phyloP scores from a whole-genome alignment of 768 basidiomycete genomes.

The Suillus placidus region DNA sequence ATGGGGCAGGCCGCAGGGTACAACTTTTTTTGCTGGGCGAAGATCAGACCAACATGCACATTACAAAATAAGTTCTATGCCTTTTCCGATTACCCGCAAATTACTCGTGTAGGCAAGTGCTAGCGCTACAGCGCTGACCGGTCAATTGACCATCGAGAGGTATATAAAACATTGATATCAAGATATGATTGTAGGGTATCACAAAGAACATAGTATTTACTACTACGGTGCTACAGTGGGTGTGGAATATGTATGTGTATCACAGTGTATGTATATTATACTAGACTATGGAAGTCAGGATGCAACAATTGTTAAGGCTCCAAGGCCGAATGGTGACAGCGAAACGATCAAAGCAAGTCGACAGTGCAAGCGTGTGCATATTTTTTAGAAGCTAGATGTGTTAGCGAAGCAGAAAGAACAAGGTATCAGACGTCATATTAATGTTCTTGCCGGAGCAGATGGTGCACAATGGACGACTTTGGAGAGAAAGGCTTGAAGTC shows the following conservation, averaged over 20 bases:
- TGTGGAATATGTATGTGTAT: background rate
- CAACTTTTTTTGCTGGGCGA: too few relatives aligned
- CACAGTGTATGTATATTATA: conserved; percentile 1
- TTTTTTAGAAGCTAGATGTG: conserved; percentile 4
- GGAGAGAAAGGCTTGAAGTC: conserved; percentile 7
- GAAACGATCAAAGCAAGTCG: background rate
- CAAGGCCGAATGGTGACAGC: background rate
- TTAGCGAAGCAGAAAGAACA: conserved; percentile 2
- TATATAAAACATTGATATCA: background rate
- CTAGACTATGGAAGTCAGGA: conserved; percentile 1
- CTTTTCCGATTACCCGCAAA: too few relatives aligned
- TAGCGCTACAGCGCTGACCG: too few relatives aligned
- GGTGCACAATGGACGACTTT: background rate
- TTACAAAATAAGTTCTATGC: too few relatives aligned
- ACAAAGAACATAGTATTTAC: background rate
- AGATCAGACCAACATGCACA: too few relatives aligned
- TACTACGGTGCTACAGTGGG: background rate
- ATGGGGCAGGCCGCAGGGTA: too few relatives aligned
- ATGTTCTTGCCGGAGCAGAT: conserved; percentile 9
- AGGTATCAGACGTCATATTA: background rate
- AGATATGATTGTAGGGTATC: background rate
- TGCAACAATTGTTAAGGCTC: background rate
- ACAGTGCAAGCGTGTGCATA: background rate
- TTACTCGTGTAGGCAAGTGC: too few relatives aligned
- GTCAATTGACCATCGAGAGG: background rate